Conservation (phyloP, 2,329 filamentous ascomycete genomes). For the Apiospora rasikravindrae region DNA sequence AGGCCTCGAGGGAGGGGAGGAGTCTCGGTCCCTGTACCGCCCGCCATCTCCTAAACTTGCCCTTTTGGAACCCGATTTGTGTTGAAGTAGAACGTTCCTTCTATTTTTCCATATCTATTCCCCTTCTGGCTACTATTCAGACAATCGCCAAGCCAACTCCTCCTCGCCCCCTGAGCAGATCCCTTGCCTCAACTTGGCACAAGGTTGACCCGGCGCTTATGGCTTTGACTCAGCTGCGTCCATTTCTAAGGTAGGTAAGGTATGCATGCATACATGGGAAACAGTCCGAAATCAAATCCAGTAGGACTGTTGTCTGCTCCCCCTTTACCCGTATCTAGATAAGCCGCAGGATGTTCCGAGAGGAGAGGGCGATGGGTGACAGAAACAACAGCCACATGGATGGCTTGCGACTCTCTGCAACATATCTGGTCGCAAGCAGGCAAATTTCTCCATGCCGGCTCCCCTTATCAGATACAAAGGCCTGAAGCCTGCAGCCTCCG, state of each 20-base stretch:
- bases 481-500: not conserved
- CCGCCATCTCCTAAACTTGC: constrained; percentile 7
- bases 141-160: not conserved
- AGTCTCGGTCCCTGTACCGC: not conserved
- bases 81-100: not conserved
- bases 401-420: not conserved
- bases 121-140: not conserved
- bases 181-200: not conserved
- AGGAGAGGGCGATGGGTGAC: not conserved
- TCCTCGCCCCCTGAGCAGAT: not conserved
- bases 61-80: not conserved
- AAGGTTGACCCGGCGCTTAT: not conserved
- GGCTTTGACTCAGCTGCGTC: not conserved
- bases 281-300: not conserved
- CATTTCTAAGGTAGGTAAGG: too few relatives aligned
- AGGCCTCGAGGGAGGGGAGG: not conserved
- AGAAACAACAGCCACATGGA: not conserved
- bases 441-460: not conserved
- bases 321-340: not conserved
- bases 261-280: not conserved
- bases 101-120: not conserved
- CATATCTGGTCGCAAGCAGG: not conserved
- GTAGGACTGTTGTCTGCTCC: not conserved
- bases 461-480: not conserved
- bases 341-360: not conserved